Conservation (phyloP, 192 early-diverging fungal species). For the Entomortierella beljakovae region DNA sequence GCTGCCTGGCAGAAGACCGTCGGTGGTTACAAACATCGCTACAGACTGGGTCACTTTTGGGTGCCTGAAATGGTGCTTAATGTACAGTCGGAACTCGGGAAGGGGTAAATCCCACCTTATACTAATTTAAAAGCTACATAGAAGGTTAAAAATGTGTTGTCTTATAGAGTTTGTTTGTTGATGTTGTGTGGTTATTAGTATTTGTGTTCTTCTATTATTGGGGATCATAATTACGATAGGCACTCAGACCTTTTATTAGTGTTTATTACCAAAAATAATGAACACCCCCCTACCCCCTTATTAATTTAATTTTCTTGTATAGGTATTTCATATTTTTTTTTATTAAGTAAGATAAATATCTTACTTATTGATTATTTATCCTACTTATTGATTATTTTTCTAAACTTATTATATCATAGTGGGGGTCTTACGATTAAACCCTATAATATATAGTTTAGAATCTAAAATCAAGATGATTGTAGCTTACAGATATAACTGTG, state of each 20-base stretch:
- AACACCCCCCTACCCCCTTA: conserved; percentile 8
- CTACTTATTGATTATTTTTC: too few species aligned
- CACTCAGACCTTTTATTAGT: neutral
- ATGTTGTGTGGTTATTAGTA: conserved; percentile 63
- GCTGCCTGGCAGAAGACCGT: conserved; percentile 35
- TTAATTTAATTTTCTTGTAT: neutral
- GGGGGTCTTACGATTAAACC: too few species aligned
- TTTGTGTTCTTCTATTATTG: conserved; percentile 61
- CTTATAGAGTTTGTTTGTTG: conserved; percentile 49
- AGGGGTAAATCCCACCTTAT: too few species aligned
- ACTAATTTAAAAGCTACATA: neutral
- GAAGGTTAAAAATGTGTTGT: conserved; percentile 26
- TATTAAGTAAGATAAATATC: conserved; percentile 38
- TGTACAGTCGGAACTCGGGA: conserved; percentile 31
- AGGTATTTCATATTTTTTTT: conserved; percentile 9
- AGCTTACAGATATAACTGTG: too few species aligned
- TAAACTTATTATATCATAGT: too few species aligned
- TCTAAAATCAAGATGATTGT: too few species aligned
- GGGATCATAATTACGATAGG: conserved; percentile 56
- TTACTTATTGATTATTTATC: too few species aligned
- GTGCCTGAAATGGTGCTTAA: conserved; percentile 34
- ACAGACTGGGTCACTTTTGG: conserved; percentile 34
- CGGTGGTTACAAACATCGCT: conserved; percentile 34
- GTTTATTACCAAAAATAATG: conserved; percentile 5
- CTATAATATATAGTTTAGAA: too few species aligned